Evolutionary conservation across 768 basidiomycete species (phyloP).

Genomic region (Tephrocybe rancida): DNA sequence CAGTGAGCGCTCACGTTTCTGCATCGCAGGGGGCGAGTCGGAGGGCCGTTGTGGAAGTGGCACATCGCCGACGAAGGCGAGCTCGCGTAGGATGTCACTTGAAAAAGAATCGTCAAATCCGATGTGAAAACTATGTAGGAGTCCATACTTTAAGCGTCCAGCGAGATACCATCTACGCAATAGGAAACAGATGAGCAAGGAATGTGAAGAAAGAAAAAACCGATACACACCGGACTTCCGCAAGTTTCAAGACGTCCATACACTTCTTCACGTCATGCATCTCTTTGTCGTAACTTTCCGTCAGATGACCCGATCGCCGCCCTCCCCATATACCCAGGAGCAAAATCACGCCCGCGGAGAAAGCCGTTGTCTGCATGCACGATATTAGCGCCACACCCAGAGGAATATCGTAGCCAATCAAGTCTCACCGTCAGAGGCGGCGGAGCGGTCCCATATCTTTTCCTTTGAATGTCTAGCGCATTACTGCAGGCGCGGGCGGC

Average conservation of each 20-base stretch:
- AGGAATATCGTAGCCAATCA: background rate
- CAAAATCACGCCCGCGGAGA: slow-evolving; percentile 56
- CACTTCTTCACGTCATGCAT: slow-evolving; percentile 67
- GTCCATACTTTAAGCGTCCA: slow-evolving; percentile 43
- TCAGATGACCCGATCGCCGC: slow-evolving; percentile 49
- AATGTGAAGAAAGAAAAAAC: background rate
- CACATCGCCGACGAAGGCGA: slow-evolving; percentile 70
- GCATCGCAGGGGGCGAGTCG: slow-evolving; percentile 21
- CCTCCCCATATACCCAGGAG: slow-evolving; percentile 71
- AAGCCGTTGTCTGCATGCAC: slow-evolving; percentile 42
- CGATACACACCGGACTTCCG: slow-evolving; percentile 33
- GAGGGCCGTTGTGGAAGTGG: slow-evolving; percentile 62
- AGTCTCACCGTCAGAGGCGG: slow-evolving; percentile 36
- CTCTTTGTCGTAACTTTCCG: slow-evolving; percentile 53
- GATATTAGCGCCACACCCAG: no score
- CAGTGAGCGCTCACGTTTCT: slow-evolving; percentile 63
- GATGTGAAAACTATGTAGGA: slow-evolving; percentile 25
- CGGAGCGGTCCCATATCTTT: slow-evolving; percentile 29
- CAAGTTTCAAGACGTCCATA: slow-evolving; percentile 49
- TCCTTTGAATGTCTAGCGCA: slow-evolving; percentile 63
- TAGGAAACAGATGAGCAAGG: background rate
- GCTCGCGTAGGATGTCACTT: slow-evolving; percentile 73
- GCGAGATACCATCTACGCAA: slow-evolving; percentile 39
- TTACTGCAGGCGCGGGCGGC: slow-evolving; percentile 81
- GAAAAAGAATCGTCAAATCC: background rate